Evolutionary conservation across 2,329 filamentous ascomycete species (phyloP), one percentile per base, ranked within the genome.

Genomic region (Cladosporium sp.): DNA sequence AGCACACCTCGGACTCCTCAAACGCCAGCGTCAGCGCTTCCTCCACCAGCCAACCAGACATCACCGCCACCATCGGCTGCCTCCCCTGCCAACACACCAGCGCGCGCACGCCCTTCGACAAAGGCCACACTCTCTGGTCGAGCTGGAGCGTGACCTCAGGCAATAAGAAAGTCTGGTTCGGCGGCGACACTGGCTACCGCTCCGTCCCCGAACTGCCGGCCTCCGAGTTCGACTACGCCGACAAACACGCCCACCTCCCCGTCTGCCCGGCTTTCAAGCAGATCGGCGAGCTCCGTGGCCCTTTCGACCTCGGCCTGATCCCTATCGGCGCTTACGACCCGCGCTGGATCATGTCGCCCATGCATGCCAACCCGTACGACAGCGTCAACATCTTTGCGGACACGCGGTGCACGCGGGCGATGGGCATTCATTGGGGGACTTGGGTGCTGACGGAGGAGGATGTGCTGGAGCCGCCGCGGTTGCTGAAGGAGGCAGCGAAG

Each of bases 301-400:
- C 89, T 0, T 95, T 96, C 63, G 89, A 96, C 67, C 79, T 97
- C 6, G 92, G 92, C 0, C 73, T 96, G 52, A 93, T 97, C 58
- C 92, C 92, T 37, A 96, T 97, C 60, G 92, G 92, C 49, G 92
- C 91, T 2, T 96, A 96, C 69, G 76, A 81, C 54, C 87, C 87
- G 0, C 77, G 87, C 19, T 78, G 70, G 61, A 70, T 93, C 57
- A 91, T 93, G 76, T 89, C 84, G 43, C 74, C 83, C 16, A 84
- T 95, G 78, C 92, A 97, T 68, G 86, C 87, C 7, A 87, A 95
- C 66, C 92, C 92, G 0, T 84, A 83, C 59, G 92, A 97, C 66
- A 81, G 85, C 0, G 90, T 95, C 35, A 89, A 93, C 63, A 95
- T 97, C 61, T 95, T 95, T 69, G 70, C 76, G 6, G 91, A 96